Percentiles rank a stretch among this genome's conserved stretches.
Conservation (phyloP, 169 alveolate genomes). For the Plasmodium gonderi region DNA sequence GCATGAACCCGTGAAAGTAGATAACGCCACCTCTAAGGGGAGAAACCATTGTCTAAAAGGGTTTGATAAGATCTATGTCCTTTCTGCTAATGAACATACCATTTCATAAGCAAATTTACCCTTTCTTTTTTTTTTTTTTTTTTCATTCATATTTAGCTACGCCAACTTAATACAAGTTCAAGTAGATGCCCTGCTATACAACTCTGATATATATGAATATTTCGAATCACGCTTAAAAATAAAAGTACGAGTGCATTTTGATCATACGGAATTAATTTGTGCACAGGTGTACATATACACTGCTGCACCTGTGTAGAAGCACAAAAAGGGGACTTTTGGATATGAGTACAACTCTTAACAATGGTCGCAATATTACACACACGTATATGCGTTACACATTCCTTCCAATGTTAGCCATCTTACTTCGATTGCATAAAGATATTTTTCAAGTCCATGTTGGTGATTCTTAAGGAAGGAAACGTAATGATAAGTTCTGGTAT, state of each 20-base stretch:
- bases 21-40: too few relatives aligned
- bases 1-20: background rate
- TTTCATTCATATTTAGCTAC: constrained; percentile 4
- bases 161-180: constrained; percentile 55
- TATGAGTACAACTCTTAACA: background rate
- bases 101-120: background rate
- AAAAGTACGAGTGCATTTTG: background rate
- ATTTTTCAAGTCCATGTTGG: constrained; percentile 34
- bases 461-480: constrained; percentile 46
- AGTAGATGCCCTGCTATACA: constrained; percentile 53
- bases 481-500: constrained; percentile 40
- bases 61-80: background rate
- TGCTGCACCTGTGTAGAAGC: background rate
- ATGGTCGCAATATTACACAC: background rate
- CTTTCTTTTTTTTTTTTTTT: background rate
- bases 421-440: constrained; percentile 45
- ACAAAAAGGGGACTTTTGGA: background rate
- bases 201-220: constrained; percentile 21
- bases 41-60: too few relatives aligned
- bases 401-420: constrained; percentile 10
- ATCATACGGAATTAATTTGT: background rate
- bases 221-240: constrained; percentile 30
- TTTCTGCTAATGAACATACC: background rate
- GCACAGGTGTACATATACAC: background rate
- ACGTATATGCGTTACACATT: background rate